Base-by-base conservation (phyloP, 2,329 filamentous ascomycete species). In the Xylariaceae sp. region DNA sequence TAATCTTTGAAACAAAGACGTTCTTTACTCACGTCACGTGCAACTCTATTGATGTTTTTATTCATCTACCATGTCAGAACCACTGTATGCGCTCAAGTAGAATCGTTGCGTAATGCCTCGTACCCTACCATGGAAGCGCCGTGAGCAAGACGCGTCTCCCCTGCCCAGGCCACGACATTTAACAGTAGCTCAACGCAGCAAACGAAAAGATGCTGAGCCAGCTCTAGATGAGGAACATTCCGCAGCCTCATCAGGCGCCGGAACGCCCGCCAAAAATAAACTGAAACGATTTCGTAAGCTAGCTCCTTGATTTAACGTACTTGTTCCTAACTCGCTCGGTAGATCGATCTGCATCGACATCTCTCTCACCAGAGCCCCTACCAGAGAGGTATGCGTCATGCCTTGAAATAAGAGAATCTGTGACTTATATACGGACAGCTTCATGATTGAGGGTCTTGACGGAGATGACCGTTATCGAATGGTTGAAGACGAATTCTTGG, bases 401-500 rank as follows among this genome's bases (percentile, higher is more conserved):
- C 16, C 45, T 4, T 26, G 11, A 35, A 27, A 23, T 26, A 10
- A 10, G 24, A 21, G 20, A 9, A 5, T 8, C 20, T 15, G 10
- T 6, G 15, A 26, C 41, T 61, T 66, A 45, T 60, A 27, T 1
- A n/a, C 13, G 13, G 6, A 8, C 48, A 85, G 83, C 24, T 78
- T 78, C 67, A 92, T 93, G 87, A 74, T 77, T 2, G 77, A 84
- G 40, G 86, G 85, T 2, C 70, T 81, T n/a, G 75, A 81, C 3
- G 71, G 79, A n/a, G 90, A 94, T 68, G 88, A 92, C 66, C 74
- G 73, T 49, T 93, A 84, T 70, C 86, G 89, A 64, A 92, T 93
- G 87, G 90, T 94, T 0, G 90, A 93, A 70, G 90, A 94, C 63
- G 89, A 93, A 61, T 84, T 94, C 58, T 73, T 87, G 16, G 74